Evolutionary conservation across 176 grass and related monocot species (phyloP).

Genomic region (Hordeum vulgare): MorexV3_pseudomolecules_assembly NC_058519.1:531269633-531270132

Average conservation of each 20-base stretch:
- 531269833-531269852: constrained; percentile 1
- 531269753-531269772: not conserved
- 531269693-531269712: not conserved
- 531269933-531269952: constrained; percentile 21
- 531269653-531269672: not conserved
- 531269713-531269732: not conserved
- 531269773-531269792: constrained; percentile 4
- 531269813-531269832: not conserved
- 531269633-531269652: not conserved
- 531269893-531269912: constrained; percentile 27
- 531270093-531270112: constrained; percentile 10
- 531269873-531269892: constrained; percentile 5
- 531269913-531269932: constrained; percentile 19
- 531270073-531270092: not conserved
- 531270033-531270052: not conserved
- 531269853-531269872: constrained; percentile 8
- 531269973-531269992: constrained; percentile 21
- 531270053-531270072: constrained; percentile 22
- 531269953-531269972: not conserved
- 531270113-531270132: constrained; percentile 16
- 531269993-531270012: constrained; percentile 22
- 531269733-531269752: not conserved
- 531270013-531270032: not conserved
- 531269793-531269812: not conserved
- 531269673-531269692: not conserved